A percentile compares a stretch with the other conserved stretches of the same genome.
These are phyloP conservation scores for Neurospora sp. DNA, from an alignment of 2,329 filamentous ascomycete genomes.

Conservation along the genomic window DNA sequence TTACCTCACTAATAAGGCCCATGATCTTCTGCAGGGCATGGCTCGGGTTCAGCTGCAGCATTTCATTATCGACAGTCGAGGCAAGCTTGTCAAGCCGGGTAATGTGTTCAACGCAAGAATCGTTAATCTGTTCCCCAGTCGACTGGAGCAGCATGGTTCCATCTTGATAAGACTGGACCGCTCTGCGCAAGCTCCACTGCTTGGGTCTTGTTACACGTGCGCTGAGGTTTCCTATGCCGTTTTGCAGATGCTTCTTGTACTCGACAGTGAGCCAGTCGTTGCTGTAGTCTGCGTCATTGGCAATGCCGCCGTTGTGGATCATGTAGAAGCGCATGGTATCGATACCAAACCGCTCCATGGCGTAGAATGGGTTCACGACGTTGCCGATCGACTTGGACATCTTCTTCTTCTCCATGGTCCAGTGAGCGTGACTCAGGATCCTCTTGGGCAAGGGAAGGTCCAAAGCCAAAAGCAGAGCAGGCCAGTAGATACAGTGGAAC, in stretches of 20 bases:
- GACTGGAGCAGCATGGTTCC: neutral
- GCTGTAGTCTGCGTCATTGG: slow-evolving; percentile 72
- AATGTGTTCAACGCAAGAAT: neutral
- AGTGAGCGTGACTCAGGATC: slow-evolving; percentile 85
- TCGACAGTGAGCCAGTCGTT: slow-evolving; percentile 64
- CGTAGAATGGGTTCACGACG: slow-evolving; percentile 88
- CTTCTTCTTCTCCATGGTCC: slow-evolving; percentile 84
- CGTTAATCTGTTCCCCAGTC: slow-evolving; percentile 19
- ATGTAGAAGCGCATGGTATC: slow-evolving; percentile 89
- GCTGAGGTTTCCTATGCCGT: slow-evolving; percentile 70
- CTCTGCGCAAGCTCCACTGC: slow-evolving; percentile 51
- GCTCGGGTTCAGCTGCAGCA: slow-evolving; percentile 56
- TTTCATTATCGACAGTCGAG: slow-evolving; percentile 36
- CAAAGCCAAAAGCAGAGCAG: slow-evolving; percentile 84
- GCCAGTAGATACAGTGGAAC: slow-evolving; percentile 98
- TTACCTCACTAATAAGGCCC: slow-evolving; percentile 48
- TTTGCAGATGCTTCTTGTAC: slow-evolving; percentile 72
- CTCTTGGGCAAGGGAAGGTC: slow-evolving; percentile 67
- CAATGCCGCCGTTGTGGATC: slow-evolving; percentile 66
- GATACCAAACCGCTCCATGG: slow-evolving; percentile 76
- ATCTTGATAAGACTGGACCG: neutral
- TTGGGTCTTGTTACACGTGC: slow-evolving; percentile 59
- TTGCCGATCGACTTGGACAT: slow-evolving; percentile 97
- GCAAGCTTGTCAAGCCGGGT: slow-evolving; percentile 27
- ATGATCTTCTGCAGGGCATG: slow-evolving; percentile 56